Evolutionary conservation across 2,329 filamentous ascomycete species (phyloP).

Genomic region (Fusarium pseudocircinatum): DNA sequence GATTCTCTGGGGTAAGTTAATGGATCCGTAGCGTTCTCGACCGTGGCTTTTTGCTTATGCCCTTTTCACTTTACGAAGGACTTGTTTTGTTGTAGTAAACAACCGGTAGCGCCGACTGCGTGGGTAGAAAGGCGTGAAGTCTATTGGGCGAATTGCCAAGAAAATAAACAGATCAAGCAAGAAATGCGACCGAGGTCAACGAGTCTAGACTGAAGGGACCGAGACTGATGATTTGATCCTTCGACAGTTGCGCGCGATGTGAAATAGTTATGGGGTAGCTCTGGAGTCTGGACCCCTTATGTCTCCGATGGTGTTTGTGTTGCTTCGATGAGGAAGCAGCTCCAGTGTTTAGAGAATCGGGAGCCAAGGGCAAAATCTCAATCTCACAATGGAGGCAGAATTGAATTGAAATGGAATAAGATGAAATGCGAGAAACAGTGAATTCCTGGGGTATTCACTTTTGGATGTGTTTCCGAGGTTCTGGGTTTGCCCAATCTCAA

Average conservation of each 20-base stretch:
- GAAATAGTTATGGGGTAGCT: background rate
- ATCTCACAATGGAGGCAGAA: background rate
- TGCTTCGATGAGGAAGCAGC: background rate
- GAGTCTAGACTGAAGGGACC: conserved; percentile 20
- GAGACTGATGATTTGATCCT: background rate
- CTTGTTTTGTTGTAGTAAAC: background rate
- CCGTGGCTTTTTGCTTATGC: background rate
- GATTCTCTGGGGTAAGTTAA: background rate
- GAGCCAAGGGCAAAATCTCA: background rate
- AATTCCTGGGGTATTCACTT: conserved; percentile 1
- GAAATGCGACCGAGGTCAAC: conserved; percentile 3
- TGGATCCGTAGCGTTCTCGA: conserved; percentile 5
- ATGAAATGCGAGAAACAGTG: conserved; percentile 13
- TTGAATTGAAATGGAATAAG: conserved; percentile 3
- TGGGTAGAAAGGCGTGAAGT: conserved; percentile 23
- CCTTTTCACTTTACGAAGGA: background rate
- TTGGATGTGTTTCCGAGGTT: conserved; percentile 25
- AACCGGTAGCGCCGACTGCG: conserved; percentile 5
- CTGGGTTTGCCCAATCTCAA: conserved; percentile 8
- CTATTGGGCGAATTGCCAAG: conserved; percentile 3
- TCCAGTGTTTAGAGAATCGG: background rate
- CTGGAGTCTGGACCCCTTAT: background rate
- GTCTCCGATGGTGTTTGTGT: background rate
- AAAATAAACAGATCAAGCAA: background rate
- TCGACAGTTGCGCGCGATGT: background rate